Evolutionary conservation across 2,329 filamentous ascomycete species (phyloP).

Genomic region (Rhinocladiella mackenziei): DNA sequence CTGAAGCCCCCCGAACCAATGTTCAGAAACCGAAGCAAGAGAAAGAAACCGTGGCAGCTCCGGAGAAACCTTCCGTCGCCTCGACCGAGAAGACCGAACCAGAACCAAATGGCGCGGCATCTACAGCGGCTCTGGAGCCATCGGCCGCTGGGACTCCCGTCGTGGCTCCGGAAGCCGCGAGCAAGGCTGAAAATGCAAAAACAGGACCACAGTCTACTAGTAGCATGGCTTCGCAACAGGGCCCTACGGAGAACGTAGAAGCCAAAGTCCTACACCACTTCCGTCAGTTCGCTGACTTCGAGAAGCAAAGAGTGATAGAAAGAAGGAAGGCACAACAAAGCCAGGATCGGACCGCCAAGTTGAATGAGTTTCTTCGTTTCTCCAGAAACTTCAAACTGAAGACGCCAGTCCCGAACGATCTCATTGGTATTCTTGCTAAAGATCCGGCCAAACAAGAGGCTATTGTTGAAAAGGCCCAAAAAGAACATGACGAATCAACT

Average conservation of each 20-base stretch:
- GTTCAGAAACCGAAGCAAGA: constrained; percentile 39
- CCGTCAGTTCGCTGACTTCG: constrained; percentile 59
- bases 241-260: constrained; percentile 59
- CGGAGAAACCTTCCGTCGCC: constrained; percentile 5
- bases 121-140: not conserved
- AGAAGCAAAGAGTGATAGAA: constrained; percentile 59
- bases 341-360: constrained; percentile 81
- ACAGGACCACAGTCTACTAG: constrained; percentile 27
- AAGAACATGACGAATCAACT: constrained; percentile 61
- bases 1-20: constrained; percentile 37
- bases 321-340: constrained; percentile 52
- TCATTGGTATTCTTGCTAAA: constrained; percentile 93
- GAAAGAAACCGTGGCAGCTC: not conserved
- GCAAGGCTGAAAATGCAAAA: constrained; percentile 42
- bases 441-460: constrained; percentile 91
- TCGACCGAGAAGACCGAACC: constrained; percentile 5
- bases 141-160: constrained; percentile 12
- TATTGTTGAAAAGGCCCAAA: constrained; percentile 82
- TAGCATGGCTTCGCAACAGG: constrained; percentile 44
- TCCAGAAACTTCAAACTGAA: constrained; percentile 89
- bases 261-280: constrained; percentile 60
- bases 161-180: constrained; percentile 33
- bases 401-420: constrained; percentile 83
- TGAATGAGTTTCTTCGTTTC: constrained; percentile 94
- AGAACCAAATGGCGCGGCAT: constrained; percentile 5